Base-by-base conservation (phyloP, 2,329 filamentous ascomycete species). In the Aspergillus sp. region DNA sequence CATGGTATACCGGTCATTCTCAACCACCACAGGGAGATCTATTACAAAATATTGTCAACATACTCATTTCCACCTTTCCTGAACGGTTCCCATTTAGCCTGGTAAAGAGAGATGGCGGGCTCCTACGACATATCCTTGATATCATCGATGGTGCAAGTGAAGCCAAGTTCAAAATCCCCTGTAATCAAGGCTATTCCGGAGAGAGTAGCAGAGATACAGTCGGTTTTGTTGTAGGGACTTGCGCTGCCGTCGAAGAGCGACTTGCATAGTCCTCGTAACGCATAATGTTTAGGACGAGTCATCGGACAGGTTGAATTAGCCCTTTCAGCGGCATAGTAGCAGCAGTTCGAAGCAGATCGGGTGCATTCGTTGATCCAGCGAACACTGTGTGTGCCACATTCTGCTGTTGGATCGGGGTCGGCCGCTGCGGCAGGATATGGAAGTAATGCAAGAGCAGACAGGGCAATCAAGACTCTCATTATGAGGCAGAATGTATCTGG, bases 261-360 rank as follows among this genome's bases (percentile, higher is more conserved):
- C 10, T 4, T 32, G 43, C 43, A 45, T n/a, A 4, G 43, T 45
- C n/a, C 43, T 45, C 31, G 43, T 5, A 10, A 45, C 21, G 31
- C 16, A 45, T 45, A 45, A 32, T 45, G 23, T 45, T 23, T 45
- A n/a, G n/a, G 4, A 45, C 43, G 43, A 32, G 14, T 32, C 43
- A 47, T 47, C 45, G 45, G 45, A 47, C 45, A 47, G 45, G 45
- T 47, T 47, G 45, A n/a, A 47, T 47, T 47, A 31, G 45, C 45
- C 32, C 38, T 47, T 47, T 47, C 32, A 19, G 45, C 45, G 38
- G 45, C 32, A 31, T 47, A 47, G 45, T 47, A 14, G 45, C 45
- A 47, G 45, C 45, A 47, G 45, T 47, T 47, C 31, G 45, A 47
- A 17, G 19, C 45, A 40, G 45, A 47, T 40, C 32, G 32, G 31